Base-by-base conservation (phyloP, 1,284 basidiomycete genomes). In the Ganoderma lingzhi region DNA sequence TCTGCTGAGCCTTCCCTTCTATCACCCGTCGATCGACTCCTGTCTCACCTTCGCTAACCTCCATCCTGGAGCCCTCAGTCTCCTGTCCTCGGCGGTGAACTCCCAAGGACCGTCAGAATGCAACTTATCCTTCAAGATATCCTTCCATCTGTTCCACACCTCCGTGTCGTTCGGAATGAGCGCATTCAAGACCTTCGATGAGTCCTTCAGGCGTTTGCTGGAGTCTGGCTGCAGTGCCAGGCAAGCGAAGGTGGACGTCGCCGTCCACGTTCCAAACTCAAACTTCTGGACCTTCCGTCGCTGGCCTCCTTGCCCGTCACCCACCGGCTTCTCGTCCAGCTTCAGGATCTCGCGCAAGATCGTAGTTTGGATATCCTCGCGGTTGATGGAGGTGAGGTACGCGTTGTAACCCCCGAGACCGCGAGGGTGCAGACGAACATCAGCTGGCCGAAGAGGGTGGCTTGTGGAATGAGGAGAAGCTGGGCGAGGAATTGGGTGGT, bases 61-160 rank as follows among this genome's bases (percentile, higher is more conserved):
- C 45, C 5, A 19, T 23, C 45, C 14, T 15, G 10, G 2, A 14
- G 28, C 4, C 53, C 15, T 35, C 30, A 71, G 59, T 41, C 48
- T 53, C 42, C 48, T 41, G 19, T 69, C 69, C 30, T 68, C 68
- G 6, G 10, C n/a, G 2, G 45, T 35, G 32, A 73, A 69, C 2
- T 2, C 1, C 42, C 70, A 23, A 2, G 5, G 6, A 8, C 65
- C n/a, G 6, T 23, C 9, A 3, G 32, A 14, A 6, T 37, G 51
- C 6, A 70, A 53, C 67, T 61, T 71, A 2, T 48, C 15, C 14
- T 44, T 58, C 37, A 74, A 30, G 17, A 62, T 19, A 28, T 48
- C 59, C 73, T 69, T 71, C 73, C 73, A 74, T n/a, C 58, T 58
- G 48, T 65, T n/a, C 73, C 73, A 74, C n/a, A 70, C 70, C 5